phyloP scores from a whole-genome alignment of 768 basidiomycete genomes.

The Lentinula guzmanii region DNA sequence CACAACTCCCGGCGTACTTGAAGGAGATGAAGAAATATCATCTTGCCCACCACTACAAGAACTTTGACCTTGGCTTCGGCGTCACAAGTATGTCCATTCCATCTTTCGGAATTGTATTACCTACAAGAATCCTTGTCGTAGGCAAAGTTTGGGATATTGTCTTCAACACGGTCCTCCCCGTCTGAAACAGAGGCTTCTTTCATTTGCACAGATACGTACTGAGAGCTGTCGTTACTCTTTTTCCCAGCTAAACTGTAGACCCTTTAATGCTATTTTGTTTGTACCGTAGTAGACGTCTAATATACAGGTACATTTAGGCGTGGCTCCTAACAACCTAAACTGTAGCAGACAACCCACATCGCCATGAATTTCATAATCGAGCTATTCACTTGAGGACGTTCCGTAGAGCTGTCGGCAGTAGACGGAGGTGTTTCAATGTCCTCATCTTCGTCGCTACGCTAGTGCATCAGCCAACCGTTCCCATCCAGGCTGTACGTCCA shows the following conservation, averaged over 20 bases:
- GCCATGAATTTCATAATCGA: constrained; percentile 88
- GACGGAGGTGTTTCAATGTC: background rate
- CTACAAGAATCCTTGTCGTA: constrained; percentile 15
- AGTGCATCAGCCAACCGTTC: constrained; percentile 70
- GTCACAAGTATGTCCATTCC: constrained; percentile 63
- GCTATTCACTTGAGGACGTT: constrained; percentile 37
- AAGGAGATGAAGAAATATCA: constrained; percentile 96
- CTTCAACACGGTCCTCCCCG: constrained; percentile 75
- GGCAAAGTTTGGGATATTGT: constrained; percentile 94
- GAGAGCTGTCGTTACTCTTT: too few relatives aligned
- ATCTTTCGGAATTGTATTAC: background rate
- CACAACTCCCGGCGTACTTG: constrained; percentile 79
- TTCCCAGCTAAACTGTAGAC: too few relatives aligned
- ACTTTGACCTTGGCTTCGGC: constrained; percentile 95
- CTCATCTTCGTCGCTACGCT: constrained; percentile 20
- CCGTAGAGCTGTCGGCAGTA: background rate
- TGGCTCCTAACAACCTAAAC: background rate
- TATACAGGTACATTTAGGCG: too few relatives aligned
- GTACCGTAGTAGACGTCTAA: too few relatives aligned
- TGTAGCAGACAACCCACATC: constrained; percentile 44
- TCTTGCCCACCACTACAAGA: constrained; percentile 96
- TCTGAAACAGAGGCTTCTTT: constrained; percentile 24
- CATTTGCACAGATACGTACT: too few relatives aligned
- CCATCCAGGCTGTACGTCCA: constrained; percentile 65
- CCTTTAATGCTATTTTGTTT: too few relatives aligned